phyloP scores from a whole-genome alignment of 768 basidiomycete species.

The Leucocoprinus sp. region DNA sequence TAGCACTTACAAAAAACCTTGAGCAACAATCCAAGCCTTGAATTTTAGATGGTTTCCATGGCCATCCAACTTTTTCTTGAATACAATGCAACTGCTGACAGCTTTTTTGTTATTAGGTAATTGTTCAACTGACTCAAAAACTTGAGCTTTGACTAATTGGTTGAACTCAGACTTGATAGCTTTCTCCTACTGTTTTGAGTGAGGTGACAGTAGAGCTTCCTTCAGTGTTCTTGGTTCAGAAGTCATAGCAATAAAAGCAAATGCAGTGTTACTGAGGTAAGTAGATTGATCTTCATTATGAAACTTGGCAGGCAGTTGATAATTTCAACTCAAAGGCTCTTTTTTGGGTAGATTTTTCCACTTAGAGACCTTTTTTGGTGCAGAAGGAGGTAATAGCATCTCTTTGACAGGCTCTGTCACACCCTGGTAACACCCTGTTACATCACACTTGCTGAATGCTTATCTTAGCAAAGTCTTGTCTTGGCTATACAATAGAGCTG shows the following conservation, averaged over 20 bases:
- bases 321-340: too few relatives aligned
- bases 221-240: background rate
- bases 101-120: constrained; percentile 14
- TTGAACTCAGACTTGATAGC: constrained; percentile 11
- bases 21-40: constrained; percentile 20
- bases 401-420: too few relatives aligned
- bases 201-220: background rate
- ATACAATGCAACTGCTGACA: constrained; percentile 16
- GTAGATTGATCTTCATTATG: too few relatives aligned
- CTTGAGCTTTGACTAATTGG: constrained; percentile 4
- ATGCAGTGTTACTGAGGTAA: too few relatives aligned
- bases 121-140: constrained; percentile 6
- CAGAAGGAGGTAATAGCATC: too few relatives aligned
- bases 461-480: too few relatives aligned
- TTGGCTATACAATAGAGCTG: too few relatives aligned
- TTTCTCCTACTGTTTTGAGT: constrained; percentile 11
- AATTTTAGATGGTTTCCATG: constrained; percentile 14
- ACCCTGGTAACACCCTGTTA: too few relatives aligned
- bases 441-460: too few relatives aligned
- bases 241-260: background rate
- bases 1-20: constrained; percentile 20
- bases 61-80: constrained; percentile 16
- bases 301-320: too few relatives aligned
- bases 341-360: too few relatives aligned
- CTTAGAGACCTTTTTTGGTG: too few relatives aligned